Evolutionary conservation across 2,329 filamentous ascomycete genomes (phyloP), one percentile per base, ranked within the genome.

Genomic region (Cytospora paraplurivora): DNA sequence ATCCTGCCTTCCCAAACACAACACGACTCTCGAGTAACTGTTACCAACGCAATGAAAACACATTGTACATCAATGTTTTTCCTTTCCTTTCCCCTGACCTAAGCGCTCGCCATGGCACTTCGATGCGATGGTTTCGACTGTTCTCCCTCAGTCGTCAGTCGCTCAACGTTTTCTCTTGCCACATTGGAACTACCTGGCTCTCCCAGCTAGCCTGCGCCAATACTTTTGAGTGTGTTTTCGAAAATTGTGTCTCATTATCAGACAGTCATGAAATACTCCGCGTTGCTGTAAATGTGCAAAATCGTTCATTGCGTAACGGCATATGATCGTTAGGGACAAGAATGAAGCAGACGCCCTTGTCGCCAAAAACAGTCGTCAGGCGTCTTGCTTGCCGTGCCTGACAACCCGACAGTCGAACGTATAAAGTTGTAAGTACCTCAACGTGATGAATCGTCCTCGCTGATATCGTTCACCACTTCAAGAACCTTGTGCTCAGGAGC

Each of bases 251-350:
- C 27, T 35, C n/a, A 8, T 19, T 11, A 10, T 13, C 15, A 57
- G 17, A 33, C n/a, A 13, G 21, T 49, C n/a, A 21, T 33, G 27
- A 38, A 12, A 21, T 15, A 10, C 10, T 54, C 21, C 21, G 38
- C 32, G 34, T 61, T n/a, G 47, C 35, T 55, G 27, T 60, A 53
- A 35, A 44, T 59, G 27, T 47, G 51, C 33, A 37, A n/a, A 49
- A 35, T 61, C 59, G 51, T 61, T 61, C 56, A 55, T 7, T 50
- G 37, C 59, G n/a, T 61, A 33, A 33, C 50, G 27, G 32, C 47
- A 15, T 61, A 38, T 33, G 27, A 21, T 49, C 33, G 19, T 61
- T 10, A 37, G 17, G 33, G 4, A 12, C 32, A 17, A 12, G n/a
- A 32, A 21, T 19, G 51, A n/a, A 33, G 51, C 32, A 55, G 21